Conservation (phyloP, 305 asterid genomes). For the Rubia tinctorum region DNA sequence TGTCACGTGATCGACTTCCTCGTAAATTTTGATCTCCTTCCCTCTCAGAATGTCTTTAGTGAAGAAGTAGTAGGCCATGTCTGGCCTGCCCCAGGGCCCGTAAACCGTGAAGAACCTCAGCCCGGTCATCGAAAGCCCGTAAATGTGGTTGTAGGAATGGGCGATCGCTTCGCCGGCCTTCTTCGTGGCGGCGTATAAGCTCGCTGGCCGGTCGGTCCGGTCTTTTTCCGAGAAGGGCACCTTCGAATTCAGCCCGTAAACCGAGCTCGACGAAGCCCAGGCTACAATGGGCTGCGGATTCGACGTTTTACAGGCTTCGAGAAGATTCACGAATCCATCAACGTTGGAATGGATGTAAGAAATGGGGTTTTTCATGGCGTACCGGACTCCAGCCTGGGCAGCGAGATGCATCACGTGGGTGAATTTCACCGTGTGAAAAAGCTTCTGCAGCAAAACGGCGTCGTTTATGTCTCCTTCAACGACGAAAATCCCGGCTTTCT, state of each 20-base stretch:
- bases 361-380: conserved; percentile 72
- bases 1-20: conserved; percentile 56
- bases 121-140: conserved; percentile 79
- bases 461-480: conserved; percentile 65
- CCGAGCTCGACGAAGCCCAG: conserved; percentile 89
- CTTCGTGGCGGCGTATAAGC: conserved; percentile 82
- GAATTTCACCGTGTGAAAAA: conserved; percentile 52
- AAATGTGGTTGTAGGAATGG: conserved; percentile 73
- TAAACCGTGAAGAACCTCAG: conserved; percentile 73
- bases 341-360: conserved; percentile 70
- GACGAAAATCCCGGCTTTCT: conserved; percentile 47
- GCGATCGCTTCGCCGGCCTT: conserved; percentile 87
- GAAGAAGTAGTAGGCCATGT: conserved; percentile 81
- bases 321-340: conserved; percentile 61
- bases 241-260: conserved; percentile 77
- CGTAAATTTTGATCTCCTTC: conserved; percentile 66
- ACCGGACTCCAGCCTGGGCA: conserved; percentile 86
- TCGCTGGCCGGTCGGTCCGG: conserved; percentile 75
- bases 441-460: conserved; percentile 40
- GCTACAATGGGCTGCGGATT: conserved; percentile 64
- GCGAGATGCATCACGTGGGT: conserved; percentile 86
- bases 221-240: conserved; percentile 79
- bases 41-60: conserved; percentile 70
- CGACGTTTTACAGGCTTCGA: conserved; percentile 60
- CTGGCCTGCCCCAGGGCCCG: conserved; percentile 94